A percentile compares a stretch with the other conserved stretches of the same genome.
phyloP scores from a whole-genome alignment of 192 early-diverging fungal genomes.

The Funneliformis geosporum region DNA sequence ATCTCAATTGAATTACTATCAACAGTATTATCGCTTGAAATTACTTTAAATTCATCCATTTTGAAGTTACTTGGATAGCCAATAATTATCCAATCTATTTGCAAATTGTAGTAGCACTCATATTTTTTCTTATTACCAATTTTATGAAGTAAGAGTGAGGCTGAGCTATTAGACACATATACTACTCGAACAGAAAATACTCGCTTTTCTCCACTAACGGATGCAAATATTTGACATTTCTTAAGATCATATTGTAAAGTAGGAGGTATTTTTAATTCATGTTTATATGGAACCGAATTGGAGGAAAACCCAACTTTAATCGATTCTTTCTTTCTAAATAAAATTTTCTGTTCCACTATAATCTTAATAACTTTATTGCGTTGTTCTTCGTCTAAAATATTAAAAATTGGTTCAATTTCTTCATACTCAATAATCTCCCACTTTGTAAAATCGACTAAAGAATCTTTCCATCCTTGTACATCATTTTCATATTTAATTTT shows the following conservation, averaged over 20 bases:
- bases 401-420: background rate
- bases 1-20: no score
- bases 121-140: background rate
- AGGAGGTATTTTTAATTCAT: background rate
- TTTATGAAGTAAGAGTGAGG: background rate
- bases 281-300: background rate
- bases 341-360: background rate
- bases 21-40: background rate
- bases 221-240: background rate
- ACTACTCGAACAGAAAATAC: background rate
- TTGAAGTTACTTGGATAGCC: background rate
- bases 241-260: background rate
- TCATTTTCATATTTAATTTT: background rate
- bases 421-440: background rate
- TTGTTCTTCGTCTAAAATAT: background rate
- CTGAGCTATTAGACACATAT: background rate
- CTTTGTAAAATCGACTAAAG: background rate
- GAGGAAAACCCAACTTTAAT: background rate
- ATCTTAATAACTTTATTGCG: background rate
- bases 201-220: background rate
- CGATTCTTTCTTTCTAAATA: background rate
- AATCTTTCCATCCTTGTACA: background rate
- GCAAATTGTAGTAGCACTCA: background rate
- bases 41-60: background rate
- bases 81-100: background rate